Conservation (phyloP, 192 early-diverging fungal genomes). For the Podila epicladia region DNA sequence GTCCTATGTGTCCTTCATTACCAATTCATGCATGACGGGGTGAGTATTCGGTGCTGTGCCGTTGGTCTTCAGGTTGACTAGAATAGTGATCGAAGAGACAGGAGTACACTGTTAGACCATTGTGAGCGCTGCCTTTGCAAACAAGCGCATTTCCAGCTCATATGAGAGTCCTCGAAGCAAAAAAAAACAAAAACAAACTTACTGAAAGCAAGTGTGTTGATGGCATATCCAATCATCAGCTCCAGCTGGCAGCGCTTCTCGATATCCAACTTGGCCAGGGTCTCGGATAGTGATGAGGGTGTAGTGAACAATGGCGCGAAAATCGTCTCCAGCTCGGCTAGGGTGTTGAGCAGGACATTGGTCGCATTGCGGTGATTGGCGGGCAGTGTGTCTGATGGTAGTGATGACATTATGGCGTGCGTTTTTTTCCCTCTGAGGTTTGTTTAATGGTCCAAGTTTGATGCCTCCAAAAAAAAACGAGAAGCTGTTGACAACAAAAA, state of each 20-base stretch:
- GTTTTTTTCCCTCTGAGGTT: neutral
- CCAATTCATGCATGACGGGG: constrained; percentile 65
- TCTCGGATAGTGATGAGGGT: constrained; percentile 45
- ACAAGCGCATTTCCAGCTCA: neutral
- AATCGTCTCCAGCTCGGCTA: constrained; percentile 25
- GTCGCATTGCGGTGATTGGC: constrained; percentile 43
- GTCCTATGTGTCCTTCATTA: constrained; percentile 48
- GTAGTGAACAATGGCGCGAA: constrained; percentile 30
- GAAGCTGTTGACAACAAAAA: too few relatives aligned
- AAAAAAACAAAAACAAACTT: neutral
- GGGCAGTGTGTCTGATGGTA: constrained; percentile 10
- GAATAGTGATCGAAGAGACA: constrained; percentile 16
- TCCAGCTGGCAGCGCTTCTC: constrained; percentile 66
- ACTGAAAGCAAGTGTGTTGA: constrained; percentile 61
- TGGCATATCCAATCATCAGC: constrained; percentile 62
- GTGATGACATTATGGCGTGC: constrained; percentile 1
- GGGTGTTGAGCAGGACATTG: constrained; percentile 20
- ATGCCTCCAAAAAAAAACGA: neutral
- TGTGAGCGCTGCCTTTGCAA: neutral
- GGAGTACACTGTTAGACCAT: neutral
- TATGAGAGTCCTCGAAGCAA: neutral
- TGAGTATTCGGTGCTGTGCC: constrained; percentile 61
- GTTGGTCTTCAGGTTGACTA: constrained; percentile 65
- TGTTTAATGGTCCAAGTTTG: neutral
- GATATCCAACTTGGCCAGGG: constrained; percentile 54